Conservation (phyloP, 2,329 filamentous ascomycete species). For the Colletotrichum limetticola region DNA sequence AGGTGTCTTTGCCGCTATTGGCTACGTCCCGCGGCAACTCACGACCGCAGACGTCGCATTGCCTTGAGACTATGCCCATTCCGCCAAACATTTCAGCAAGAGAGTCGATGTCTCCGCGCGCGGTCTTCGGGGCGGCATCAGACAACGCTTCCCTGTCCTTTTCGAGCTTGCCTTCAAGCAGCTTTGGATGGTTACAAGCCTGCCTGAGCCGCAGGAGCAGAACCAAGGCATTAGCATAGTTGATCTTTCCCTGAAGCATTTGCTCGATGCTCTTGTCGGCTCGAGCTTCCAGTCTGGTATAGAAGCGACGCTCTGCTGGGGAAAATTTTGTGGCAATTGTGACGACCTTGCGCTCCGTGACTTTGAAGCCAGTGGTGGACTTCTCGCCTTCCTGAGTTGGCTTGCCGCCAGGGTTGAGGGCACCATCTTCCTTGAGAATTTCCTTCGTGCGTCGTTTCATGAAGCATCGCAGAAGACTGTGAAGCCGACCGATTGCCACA, state of each 20-base stretch:
- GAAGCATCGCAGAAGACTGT: slow-evolving; percentile 87
- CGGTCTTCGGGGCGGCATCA: slow-evolving; percentile 59
- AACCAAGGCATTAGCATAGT: slow-evolving; percentile 94
- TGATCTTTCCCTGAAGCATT: slow-evolving; percentile 87
- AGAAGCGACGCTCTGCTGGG: slow-evolving; percentile 84
- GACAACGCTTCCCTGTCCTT: slow-evolving; percentile 88
- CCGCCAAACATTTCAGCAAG: slow-evolving; percentile 89
- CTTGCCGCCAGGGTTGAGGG: slow-evolving; percentile 81
- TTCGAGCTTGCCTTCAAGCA: slow-evolving; percentile 86
- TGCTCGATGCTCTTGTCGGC: slow-evolving; percentile 87
- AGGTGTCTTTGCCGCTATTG: slow-evolving; percentile 60
- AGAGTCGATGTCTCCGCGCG: slow-evolving; percentile 77
- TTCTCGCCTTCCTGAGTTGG: slow-evolving; percentile 53
- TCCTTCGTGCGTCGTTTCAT: slow-evolving; percentile 99
- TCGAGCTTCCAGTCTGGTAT: slow-evolving; percentile 82
- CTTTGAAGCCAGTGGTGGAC: slow-evolving; percentile 80
- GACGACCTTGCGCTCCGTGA: slow-evolving; percentile 90
- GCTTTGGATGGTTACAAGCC: slow-evolving; percentile 91
- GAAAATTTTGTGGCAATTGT: slow-evolving; percentile 83
- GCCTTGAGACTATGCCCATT: slow-evolving; percentile 80
- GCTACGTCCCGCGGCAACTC: slow-evolving; percentile 66
- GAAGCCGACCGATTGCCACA: slow-evolving; percentile 86
- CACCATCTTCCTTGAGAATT: slow-evolving; percentile 89
- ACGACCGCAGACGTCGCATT: slow-evolving; percentile 85
- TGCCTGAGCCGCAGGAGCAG: slow-evolving; percentile 91